phyloP scores from a whole-genome alignment of 257 asterid genomes.

The Forsythia suspensa region DNA sequence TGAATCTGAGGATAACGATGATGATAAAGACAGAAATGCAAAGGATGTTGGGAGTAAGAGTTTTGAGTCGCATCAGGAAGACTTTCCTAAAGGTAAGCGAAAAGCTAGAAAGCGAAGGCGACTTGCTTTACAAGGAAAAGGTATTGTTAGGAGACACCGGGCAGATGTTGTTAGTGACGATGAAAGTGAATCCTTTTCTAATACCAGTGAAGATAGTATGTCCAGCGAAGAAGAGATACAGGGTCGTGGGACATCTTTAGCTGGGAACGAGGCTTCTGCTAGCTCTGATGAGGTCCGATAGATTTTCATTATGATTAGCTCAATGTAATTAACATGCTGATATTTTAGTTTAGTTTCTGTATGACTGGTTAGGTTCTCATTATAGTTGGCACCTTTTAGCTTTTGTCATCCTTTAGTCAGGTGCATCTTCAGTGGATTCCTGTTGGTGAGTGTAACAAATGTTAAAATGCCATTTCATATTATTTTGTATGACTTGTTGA shows the following conservation, averaged over 20 bases:
- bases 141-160: constrained; percentile 59
- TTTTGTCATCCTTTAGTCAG: not conserved
- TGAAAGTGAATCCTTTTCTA: constrained; percentile 63
- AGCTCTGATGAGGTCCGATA: constrained; percentile 59
- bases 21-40: constrained; percentile 31
- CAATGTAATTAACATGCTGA: not conserved
- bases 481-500: not conserved
- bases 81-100: constrained; percentile 83
- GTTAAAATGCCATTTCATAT: not conserved
- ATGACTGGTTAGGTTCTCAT: not conserved
- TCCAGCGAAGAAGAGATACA: constrained; percentile 77
- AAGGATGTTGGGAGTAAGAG: constrained; percentile 54
- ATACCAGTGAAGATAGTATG: constrained; percentile 59
- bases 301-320: not conserved
- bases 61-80: constrained; percentile 73
- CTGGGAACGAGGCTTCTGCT: constrained; percentile 60
- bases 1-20: constrained; percentile 78
- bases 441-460: not conserved
- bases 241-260: constrained; percentile 49
- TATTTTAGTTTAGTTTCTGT: constrained; percentile 3
- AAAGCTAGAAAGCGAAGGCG: constrained; percentile 81
- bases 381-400: not conserved
- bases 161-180: constrained; percentile 71
- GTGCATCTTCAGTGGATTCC: not conserved
- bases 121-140: constrained; percentile 67